Conservation (phyloP, 192 early-diverging fungal genomes). For the Lobosporangium transversale region DNA sequence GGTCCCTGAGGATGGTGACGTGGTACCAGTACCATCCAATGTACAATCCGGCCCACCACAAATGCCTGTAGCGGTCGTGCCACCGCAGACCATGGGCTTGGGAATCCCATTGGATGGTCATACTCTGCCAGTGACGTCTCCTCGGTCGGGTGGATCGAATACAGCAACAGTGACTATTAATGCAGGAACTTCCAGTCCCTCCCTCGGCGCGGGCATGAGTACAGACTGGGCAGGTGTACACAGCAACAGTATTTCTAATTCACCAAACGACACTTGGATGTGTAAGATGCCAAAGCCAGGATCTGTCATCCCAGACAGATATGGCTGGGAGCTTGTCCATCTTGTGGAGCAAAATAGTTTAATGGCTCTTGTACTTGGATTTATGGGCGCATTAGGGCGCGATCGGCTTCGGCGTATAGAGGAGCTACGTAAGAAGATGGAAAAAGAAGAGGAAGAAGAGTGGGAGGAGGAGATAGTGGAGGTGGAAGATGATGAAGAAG, state of each 20-base stretch:
- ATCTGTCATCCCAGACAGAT: constrained; percentile 26
- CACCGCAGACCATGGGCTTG: constrained; percentile 15
- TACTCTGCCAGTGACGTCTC: not conserved
- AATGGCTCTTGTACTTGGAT: constrained; percentile 59
- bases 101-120: constrained; percentile 37
- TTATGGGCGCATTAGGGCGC: constrained; percentile 51
- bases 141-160: constrained; percentile 1
- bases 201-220: constrained; percentile 16
- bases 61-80: not conserved
- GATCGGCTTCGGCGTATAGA: constrained; percentile 38
- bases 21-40: constrained; percentile 6
- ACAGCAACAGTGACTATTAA: not conserved
- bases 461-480: constrained; percentile 9
- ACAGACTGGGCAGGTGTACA: constrained; percentile 11
- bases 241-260: not conserved
- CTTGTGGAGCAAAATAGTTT: constrained; percentile 62
- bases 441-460: constrained; percentile 13
- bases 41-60: constrained; percentile 6
- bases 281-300: constrained; percentile 48
- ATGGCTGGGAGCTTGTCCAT: constrained; percentile 61
- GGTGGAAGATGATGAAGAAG: constrained; percentile 6
- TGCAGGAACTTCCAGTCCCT: constrained; percentile 17
- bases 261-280: constrained; percentile 35
- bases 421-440: constrained; percentile 8
- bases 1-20: constrained; percentile 53